Conservation (phyloP, 2,329 filamentous ascomycete species). For the Delphinella strobiligena region DNA sequence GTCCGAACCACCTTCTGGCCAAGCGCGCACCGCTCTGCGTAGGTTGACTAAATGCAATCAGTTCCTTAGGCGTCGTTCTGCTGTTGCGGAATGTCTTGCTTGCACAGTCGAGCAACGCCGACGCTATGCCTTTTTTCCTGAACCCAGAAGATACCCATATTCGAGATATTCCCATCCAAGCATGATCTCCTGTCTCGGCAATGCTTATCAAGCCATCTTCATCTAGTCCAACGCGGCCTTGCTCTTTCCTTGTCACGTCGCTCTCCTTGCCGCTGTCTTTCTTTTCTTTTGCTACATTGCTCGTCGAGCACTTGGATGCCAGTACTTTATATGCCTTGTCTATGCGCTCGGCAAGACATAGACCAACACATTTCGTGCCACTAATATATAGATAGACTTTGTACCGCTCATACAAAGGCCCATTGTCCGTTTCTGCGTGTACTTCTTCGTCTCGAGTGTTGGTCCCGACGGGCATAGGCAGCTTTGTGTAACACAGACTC, state of each 20-base stretch:
- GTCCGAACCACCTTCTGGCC: slow-evolving; percentile 46
- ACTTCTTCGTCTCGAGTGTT: slow-evolving; percentile 11
- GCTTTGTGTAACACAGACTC: slow-evolving; percentile 22
- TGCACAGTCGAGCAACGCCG: slow-evolving; percentile 44
- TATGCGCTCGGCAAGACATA: slow-evolving; percentile 51
- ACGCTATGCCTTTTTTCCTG: slow-evolving; percentile 45
- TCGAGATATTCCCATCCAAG: slow-evolving; percentile 49
- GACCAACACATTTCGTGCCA: slow-evolving; percentile 49
- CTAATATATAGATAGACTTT: slow-evolving; percentile 51
- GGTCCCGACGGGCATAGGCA: background rate
- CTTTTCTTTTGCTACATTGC: slow-evolving; percentile 3
- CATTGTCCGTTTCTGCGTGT: slow-evolving; percentile 7
- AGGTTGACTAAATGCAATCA: slow-evolving; percentile 55
- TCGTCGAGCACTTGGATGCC: slow-evolving; percentile 2
- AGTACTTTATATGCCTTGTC: slow-evolving; percentile 42
- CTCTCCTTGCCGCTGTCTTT: slow-evolving; percentile 8
- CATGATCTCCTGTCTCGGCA: slow-evolving; percentile 29
- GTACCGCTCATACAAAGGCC: slow-evolving; percentile 34
- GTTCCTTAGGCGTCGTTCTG: slow-evolving; percentile 40
- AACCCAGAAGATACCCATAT: slow-evolving; percentile 52
- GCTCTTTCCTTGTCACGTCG: background rate
- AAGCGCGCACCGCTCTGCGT: slow-evolving; percentile 48
- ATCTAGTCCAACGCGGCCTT: background rate
- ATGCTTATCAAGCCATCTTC: slow-evolving; percentile 25
- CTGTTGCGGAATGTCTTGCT: slow-evolving; percentile 44